A percentile compares a stretch with the other conserved stretches of the same genome.
Conservation (phyloP, 2,329 filamentous ascomycete species). For the Pseudocercospora musae region DNA sequence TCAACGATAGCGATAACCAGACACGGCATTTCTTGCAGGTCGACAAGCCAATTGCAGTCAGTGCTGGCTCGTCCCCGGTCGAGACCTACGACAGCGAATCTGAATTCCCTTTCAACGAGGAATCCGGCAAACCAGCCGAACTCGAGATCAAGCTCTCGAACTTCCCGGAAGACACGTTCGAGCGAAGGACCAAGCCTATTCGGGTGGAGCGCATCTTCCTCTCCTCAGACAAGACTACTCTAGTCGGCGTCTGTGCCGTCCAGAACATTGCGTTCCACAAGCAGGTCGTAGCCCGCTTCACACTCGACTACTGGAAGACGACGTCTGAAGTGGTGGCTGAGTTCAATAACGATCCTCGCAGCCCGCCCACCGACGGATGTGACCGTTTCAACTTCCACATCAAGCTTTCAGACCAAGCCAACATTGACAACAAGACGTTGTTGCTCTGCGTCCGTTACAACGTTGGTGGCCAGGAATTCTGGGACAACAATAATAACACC, state of each 20-base stretch:
- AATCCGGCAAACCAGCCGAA: constrained; percentile 58
- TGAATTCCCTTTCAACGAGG: constrained; percentile 78
- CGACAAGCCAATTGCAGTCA: constrained; percentile 92
- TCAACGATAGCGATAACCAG: constrained; percentile 93
- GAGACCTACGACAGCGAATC: constrained; percentile 82
- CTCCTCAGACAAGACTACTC: constrained; percentile 78
- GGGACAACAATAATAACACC: constrained; percentile 85
- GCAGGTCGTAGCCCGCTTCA: constrained; percentile 85
- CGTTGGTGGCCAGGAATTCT: constrained; percentile 80
- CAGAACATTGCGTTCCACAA: constrained; percentile 90
- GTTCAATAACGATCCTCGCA: constrained; percentile 73
- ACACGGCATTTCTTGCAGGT: constrained; percentile 94
- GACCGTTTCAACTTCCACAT: constrained; percentile 95
- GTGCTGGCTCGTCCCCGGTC: constrained; percentile 85
- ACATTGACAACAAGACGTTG: constrained; percentile 88
- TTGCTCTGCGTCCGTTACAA: constrained; percentile 88
- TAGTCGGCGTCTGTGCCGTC: constrained; percentile 80
- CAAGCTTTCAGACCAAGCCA: constrained; percentile 84
- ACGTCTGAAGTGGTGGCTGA: constrained; percentile 92
- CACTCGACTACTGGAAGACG: constrained; percentile 97
- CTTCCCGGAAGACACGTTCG: constrained; percentile 67
- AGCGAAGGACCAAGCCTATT: constrained; percentile 65
- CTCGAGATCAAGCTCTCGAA: constrained; percentile 86
- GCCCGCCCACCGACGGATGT: constrained; percentile 59
- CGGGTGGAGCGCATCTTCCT: constrained; percentile 82